These are phyloP conservation scores for Marasmius tenuissimus DNA, from an alignment of 1,284 basidiomycete species.

Conservation along the genomic window DNA sequence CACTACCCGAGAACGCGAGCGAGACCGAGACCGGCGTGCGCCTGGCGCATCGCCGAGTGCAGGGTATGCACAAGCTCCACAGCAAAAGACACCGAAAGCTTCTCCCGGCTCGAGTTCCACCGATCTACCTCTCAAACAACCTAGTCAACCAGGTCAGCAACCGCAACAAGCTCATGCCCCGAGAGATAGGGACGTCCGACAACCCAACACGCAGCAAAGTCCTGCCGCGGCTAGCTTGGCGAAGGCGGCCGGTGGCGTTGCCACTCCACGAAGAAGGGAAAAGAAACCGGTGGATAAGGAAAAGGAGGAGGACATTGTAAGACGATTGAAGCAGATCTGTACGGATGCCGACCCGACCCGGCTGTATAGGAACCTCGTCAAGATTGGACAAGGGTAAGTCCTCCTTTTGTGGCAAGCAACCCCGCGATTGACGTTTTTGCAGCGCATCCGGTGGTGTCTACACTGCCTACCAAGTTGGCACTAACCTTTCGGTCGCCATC, in stretches of 20 bases:
- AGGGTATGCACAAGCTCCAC: slow-evolving; percentile 10
- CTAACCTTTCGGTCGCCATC: slow-evolving; percentile 94
- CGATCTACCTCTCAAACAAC: slow-evolving; percentile 50
- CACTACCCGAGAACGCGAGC: slow-evolving; percentile 40
- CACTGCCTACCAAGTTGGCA: slow-evolving; percentile 95
- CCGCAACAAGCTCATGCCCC: slow-evolving; percentile 17
- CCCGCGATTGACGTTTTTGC: slow-evolving; percentile 14
- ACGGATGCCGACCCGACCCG: slow-evolving; percentile 96
- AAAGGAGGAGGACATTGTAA: slow-evolving; percentile 89
- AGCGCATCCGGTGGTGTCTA: slow-evolving; percentile 98
- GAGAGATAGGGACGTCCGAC: slow-evolving; percentile 33
- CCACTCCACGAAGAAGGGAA: slow-evolving; percentile 82
- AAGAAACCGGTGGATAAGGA: slow-evolving; percentile 82
- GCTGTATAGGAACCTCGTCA: slow-evolving; percentile 89
- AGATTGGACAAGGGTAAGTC: slow-evolving; percentile 95
- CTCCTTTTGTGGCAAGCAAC: slow-evolving; percentile 9
- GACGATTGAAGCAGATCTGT: slow-evolving; percentile 90
- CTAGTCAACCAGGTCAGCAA: slow-evolving; percentile 13
- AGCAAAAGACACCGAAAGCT: slow-evolving; percentile 41
- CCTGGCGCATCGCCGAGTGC: not conserved
- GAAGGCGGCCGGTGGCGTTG: slow-evolving; percentile 58
- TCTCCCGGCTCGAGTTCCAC: slow-evolving; percentile 55
- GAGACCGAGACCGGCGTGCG: slow-evolving; percentile 31
- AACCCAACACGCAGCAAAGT: slow-evolving; percentile 45
- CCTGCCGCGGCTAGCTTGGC: slow-evolving; percentile 59